phyloP scores from a whole-genome alignment of 768 basidiomycete species.

The Mycena capillaripes region DNA sequence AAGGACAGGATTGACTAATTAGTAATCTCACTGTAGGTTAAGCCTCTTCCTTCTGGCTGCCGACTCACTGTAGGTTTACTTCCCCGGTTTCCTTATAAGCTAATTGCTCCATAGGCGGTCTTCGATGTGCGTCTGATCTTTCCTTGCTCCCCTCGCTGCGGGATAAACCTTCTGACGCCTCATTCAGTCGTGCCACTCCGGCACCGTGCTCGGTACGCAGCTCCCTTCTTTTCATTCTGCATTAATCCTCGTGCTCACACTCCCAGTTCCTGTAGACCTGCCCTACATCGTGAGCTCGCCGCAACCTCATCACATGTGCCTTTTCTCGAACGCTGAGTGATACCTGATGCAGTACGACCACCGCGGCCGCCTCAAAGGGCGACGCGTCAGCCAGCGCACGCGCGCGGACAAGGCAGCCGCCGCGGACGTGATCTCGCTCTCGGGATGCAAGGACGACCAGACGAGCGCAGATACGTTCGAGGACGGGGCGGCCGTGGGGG shows the following conservation, averaged over 20 bases:
- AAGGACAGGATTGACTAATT: too few species aligned
- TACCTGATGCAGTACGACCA: slow-evolving; percentile 65
- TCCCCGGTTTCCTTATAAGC: background rate
- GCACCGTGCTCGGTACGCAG: slow-evolving; percentile 62
- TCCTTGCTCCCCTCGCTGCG: background rate
- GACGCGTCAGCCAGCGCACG: slow-evolving; percentile 50
- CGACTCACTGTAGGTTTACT: slow-evolving; percentile 60
- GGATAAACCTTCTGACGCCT: background rate
- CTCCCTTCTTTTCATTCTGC: background rate
- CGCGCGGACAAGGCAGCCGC: slow-evolving; percentile 63
- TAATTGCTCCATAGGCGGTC: slow-evolving; percentile 52
- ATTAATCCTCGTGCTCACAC: background rate
- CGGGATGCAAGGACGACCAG: slow-evolving; percentile 78
- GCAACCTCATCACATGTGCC: too few species aligned
- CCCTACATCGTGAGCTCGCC: slow-evolving; percentile 58
- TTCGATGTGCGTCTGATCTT: slow-evolving; percentile 64
- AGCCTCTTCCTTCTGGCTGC: slow-evolving; percentile 61
- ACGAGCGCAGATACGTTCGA: slow-evolving; percentile 80
- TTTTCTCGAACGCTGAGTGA: background rate
- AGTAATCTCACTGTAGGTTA: slow-evolving; percentile 47
- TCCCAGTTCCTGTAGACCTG: slow-evolving; percentile 60
- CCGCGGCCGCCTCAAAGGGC: slow-evolving; percentile 66
- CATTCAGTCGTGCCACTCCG: slow-evolving; percentile 65
- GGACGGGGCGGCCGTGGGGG: slow-evolving; percentile 76
- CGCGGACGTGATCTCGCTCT: slow-evolving; percentile 88